phyloP scores from a whole-genome alignment of 1,284 basidiomycete genomes.

The Trichosporon asahii region DNA sequence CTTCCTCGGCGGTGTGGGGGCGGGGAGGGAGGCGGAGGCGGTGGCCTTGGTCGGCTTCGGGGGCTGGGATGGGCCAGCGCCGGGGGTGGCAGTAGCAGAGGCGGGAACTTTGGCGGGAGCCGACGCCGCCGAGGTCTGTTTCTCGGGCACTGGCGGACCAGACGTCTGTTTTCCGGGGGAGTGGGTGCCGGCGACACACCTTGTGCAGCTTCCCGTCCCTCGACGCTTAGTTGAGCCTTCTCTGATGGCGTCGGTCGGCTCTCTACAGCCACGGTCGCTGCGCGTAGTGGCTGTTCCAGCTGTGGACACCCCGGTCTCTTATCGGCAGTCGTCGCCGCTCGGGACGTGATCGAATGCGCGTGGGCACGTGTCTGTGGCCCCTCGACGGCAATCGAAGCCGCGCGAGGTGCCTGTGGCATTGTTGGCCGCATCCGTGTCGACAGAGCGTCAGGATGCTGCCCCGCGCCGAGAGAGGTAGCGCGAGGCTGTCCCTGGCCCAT shows the following conservation, averaged over 20 bases:
- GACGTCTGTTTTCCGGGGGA: background rate
- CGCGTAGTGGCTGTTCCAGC: background rate
- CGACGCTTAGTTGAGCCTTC: background rate
- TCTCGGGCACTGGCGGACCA: background rate
- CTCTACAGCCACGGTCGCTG: background rate
- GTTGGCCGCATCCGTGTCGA: too few relatives aligned
- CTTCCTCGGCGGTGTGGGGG: too few relatives aligned
- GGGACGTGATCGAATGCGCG: background rate
- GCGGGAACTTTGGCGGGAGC: background rate
- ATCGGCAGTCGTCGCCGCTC: background rate
- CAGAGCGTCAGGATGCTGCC: too few relatives aligned
- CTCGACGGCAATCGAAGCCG: background rate
- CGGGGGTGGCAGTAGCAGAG: too few relatives aligned
- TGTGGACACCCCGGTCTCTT: too few relatives aligned
- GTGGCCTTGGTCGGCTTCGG: background rate
- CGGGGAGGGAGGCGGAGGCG: background rate
- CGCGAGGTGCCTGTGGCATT: too few relatives aligned
- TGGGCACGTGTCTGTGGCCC: too few relatives aligned
- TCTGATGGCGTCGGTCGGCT: background rate
- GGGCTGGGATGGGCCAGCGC: background rate
- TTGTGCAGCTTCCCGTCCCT: background rate
- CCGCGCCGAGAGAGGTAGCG: too few relatives aligned
- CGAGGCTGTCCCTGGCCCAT: background rate
- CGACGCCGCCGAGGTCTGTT: background rate
- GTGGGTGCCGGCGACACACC: background rate